A percentile compares a stretch with the other conserved stretches of the same genome.
phyloP scores from a whole-genome alignment of 495 filamentous ascomycete species.

The Haplographium delicatum region DNA sequence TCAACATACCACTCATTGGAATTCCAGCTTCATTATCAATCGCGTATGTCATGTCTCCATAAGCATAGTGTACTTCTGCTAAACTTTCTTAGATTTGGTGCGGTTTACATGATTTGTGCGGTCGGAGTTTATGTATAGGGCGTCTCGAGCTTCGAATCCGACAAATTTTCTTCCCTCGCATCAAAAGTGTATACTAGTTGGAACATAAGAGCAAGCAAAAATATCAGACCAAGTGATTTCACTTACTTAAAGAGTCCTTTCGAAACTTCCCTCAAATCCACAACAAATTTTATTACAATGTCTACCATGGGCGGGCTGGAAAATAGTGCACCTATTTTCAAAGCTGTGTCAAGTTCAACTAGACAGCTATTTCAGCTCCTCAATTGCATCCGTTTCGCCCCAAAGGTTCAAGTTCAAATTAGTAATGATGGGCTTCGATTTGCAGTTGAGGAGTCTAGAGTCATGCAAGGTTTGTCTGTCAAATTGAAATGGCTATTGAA shows the following conservation, averaged over 20 bases:
- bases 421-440: constrained; percentile 66
- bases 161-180: constrained; percentile 19
- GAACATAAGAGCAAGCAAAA: constrained; percentile 22
- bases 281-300: constrained; percentile 17
- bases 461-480: constrained; percentile 21
- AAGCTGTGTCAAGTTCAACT: constrained; percentile 78
- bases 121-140: constrained; percentile 96
- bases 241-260: background rate
- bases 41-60: constrained; percentile 56
- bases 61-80: background rate
- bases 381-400: constrained; percentile 80
- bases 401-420: constrained; percentile 72
- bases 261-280: background rate
- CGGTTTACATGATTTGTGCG: constrained; percentile 96
- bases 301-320: constrained; percentile 17
- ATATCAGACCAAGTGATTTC: constrained; percentile 18
- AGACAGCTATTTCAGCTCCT: constrained; percentile 86
- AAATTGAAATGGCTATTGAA: background rate
- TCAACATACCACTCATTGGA: constrained; percentile 71
- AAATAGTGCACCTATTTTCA: constrained; percentile 56
- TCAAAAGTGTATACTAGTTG: constrained; percentile 24
- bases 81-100: constrained; percentile 64
- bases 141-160: constrained; percentile 31
- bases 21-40: constrained; percentile 82
- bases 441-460: constrained; percentile 64